These are phyloP conservation scores for Clitoria ternatea DNA, from an alignment of 306 rosid species.

Conservation along the genomic window DNA sequence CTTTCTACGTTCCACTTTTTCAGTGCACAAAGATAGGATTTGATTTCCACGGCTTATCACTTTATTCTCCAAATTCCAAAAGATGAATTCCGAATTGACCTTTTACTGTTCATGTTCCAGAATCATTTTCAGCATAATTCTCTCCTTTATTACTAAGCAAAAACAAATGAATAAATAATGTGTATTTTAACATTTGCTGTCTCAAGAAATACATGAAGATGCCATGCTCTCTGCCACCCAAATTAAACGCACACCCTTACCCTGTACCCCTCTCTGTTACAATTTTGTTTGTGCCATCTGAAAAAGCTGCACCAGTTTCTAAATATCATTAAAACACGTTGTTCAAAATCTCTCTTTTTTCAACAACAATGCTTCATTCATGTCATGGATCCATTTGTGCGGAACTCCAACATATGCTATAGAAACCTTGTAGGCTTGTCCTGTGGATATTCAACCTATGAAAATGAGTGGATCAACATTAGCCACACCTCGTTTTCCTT, in stretches of 20 bases:
- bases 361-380: background rate
- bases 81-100: slow-evolving; percentile 30
- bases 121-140: background rate
- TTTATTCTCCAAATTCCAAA: slow-evolving; percentile 41
- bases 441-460: slow-evolving; percentile 11
- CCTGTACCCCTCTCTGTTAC: slow-evolving; percentile 17
- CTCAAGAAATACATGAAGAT: slow-evolving; percentile 6
- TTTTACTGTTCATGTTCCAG: slow-evolving; percentile 22
- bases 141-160: background rate
- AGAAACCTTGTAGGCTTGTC: slow-evolving; percentile 17
- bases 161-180: background rate
- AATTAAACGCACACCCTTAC: slow-evolving; percentile 9
- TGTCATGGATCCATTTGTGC: background rate
- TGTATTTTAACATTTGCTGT: slow-evolving; percentile 4
- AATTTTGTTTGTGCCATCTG: slow-evolving; percentile 41
- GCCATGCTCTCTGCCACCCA: slow-evolving; percentile 18
- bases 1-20: slow-evolving; percentile 41
- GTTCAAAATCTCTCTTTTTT: slow-evolving; percentile 1
- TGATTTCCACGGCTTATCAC: slow-evolving; percentile 17
- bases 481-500: slow-evolving; percentile 11
- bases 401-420: slow-evolving; percentile 26
- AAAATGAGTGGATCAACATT: background rate
- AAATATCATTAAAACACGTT: slow-evolving; percentile 8
- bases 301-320: slow-evolving; percentile 31
- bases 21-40: slow-evolving; percentile 38